A percentile compares a stretch with the other conserved stretches of the same genome.
phyloP scores from a whole-genome alignment of 106 monocot species.

The Phalaenopsis equestris region DNA sequence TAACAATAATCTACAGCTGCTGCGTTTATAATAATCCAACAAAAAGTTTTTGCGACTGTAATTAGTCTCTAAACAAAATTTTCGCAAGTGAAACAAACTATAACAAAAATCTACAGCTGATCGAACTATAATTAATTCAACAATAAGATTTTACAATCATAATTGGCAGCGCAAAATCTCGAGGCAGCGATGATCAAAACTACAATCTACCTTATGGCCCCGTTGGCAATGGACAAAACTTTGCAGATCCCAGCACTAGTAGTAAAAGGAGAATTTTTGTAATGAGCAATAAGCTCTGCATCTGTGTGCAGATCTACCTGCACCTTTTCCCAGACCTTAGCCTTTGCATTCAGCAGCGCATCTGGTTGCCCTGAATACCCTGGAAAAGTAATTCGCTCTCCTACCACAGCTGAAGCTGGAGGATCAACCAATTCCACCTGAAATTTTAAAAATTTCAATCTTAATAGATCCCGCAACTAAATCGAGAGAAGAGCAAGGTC shows the following conservation, averaged over 20 bases:
- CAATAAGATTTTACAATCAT: too few relatives aligned
- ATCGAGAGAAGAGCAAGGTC: too few relatives aligned
- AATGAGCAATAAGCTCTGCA: conserved; percentile 50
- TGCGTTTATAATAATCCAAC: too few relatives aligned
- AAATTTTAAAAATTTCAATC: background rate
- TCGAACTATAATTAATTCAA: too few relatives aligned
- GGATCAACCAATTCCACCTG: conserved; percentile 92
- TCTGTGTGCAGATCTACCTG: conserved; percentile 53
- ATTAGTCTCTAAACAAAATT: too few relatives aligned
- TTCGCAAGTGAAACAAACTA: too few relatives aligned
- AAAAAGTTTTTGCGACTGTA: too few relatives aligned
- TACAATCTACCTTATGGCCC: conserved; percentile 45
- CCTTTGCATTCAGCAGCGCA: conserved; percentile 58
- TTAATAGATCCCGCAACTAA: too few relatives aligned
- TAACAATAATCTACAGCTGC: too few relatives aligned
- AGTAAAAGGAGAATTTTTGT: conserved; percentile 66
- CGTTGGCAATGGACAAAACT: conserved; percentile 58
- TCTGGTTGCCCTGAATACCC: conserved; percentile 65
- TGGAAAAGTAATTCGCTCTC: conserved; percentile 62
- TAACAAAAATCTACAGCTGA: too few relatives aligned
- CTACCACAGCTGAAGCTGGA: conserved; percentile 50
- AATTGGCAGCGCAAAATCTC: background rate
- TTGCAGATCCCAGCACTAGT: conserved; percentile 84
- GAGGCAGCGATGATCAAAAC: background rate
- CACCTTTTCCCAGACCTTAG: conserved; percentile 89